Percentiles rank a stretch among this genome's conserved stretches.
These are phyloP conservation scores for Neoascochyta sp. DNA, from an alignment of 2,329 filamentous ascomycete genomes.

Conservation along the genomic window DNA sequence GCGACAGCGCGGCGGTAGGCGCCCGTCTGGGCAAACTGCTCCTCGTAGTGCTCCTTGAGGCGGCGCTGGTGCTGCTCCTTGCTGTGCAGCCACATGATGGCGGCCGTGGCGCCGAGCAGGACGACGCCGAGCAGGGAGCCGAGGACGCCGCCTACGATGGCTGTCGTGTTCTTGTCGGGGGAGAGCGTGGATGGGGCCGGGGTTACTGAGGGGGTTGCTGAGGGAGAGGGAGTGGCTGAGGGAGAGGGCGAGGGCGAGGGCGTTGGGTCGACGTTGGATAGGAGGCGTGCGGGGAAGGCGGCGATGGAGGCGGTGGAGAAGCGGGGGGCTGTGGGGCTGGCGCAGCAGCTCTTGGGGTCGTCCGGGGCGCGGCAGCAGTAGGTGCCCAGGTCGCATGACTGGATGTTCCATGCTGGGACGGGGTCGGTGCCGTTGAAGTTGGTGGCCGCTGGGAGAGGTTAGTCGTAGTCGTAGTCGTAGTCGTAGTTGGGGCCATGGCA, in stretches of 20 bases:
- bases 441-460: conserved; percentile 9
- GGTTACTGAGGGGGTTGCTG: conserved; percentile 10
- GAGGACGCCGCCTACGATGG: conserved; percentile 23
- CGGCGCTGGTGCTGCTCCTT: conserved; percentile 29
- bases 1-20: conserved; percentile 24
- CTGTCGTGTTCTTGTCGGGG: conserved; percentile 16
- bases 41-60: conserved; percentile 35
- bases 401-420: conserved; percentile 32
- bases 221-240: conserved; percentile 2
- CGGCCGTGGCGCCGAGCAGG: conserved; percentile 12
- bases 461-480: no score
- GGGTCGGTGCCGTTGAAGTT: conserved; percentile 13
- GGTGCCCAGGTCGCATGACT: conserved; percentile 33
- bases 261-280: conserved; percentile 5
- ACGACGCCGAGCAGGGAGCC: conserved; percentile 23
- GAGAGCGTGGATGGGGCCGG: conserved; percentile 3
- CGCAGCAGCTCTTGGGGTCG: conserved; percentile 29
- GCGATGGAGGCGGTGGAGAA: conserved; percentile 22
- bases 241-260: conserved; percentile 3
- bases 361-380: conserved; percentile 33
- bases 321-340: conserved; percentile 21
- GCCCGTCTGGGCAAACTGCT: conserved; percentile 26
- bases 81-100: conserved; percentile 24
- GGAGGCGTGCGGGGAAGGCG: conserved; percentile 17
- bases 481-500: neutral